These are phyloP conservation scores for Furcasterigmium sp. DNA, from an alignment of 2,329 filamentous ascomycete species.

Conservation along the genomic window DNA sequence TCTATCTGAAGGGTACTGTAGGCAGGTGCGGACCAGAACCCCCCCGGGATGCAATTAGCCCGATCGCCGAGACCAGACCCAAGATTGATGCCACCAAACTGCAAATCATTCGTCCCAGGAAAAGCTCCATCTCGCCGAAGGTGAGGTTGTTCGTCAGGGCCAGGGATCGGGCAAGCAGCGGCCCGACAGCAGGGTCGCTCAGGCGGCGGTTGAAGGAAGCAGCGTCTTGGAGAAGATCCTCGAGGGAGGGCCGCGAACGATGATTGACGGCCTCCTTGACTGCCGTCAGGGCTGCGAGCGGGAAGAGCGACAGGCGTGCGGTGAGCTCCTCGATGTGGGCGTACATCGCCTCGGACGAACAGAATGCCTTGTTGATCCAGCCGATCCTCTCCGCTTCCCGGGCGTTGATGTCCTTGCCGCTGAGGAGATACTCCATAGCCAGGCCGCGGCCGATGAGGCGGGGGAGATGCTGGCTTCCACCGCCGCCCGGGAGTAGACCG, in stretches of 20 bases:
- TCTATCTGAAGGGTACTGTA: too few relatives aligned
- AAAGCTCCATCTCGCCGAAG: constrained; percentile 1
- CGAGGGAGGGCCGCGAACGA: neutral
- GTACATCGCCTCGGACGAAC: constrained; percentile 1
- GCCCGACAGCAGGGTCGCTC: neutral
- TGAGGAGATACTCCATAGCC: constrained; percentile 1
- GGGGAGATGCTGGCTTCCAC: neutral
- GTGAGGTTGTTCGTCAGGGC: neutral
- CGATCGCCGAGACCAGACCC: too few relatives aligned
- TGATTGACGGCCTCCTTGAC: neutral
- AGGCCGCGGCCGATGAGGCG: constrained; percentile 1
- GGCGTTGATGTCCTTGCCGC: constrained; percentile 1
- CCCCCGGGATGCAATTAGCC: too few relatives aligned
- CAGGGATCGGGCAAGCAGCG: neutral
- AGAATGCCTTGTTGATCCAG: constrained; percentile 4
- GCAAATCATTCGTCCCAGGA: too few relatives aligned
- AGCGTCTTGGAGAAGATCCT: neutral
- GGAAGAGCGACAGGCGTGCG: neutral
- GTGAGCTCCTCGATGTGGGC: neutral
- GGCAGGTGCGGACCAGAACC: too few relatives aligned
- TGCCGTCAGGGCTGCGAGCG: neutral
- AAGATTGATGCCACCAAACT: too few relatives aligned
- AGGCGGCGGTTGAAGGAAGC: neutral
- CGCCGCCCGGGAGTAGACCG: constrained; percentile 2
- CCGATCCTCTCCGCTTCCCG: constrained; percentile 1